A percentile compares a stretch with the other conserved stretches of the same genome.
Evolutionary conservation across 306 rosid genomes (phyloP).

Genomic region (Castanea mollissima): DNA sequence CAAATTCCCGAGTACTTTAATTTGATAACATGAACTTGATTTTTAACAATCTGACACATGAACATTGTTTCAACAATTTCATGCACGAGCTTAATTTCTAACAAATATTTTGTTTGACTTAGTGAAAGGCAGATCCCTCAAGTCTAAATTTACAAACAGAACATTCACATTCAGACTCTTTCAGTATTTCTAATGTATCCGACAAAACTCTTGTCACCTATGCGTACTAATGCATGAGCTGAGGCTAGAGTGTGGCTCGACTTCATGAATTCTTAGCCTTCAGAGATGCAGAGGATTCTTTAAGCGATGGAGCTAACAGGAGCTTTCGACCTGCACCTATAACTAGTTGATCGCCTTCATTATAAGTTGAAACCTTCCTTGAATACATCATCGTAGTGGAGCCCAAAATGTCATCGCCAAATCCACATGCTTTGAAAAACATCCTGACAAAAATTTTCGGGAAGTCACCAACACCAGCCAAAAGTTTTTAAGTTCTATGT

Average conservation of each 20-base stretch:
- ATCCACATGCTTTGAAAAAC: constrained; percentile 83
- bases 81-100: constrained; percentile 12
- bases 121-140: neutral
- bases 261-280: constrained; percentile 15
- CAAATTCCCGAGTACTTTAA: neutral
- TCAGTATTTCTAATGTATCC: neutral
- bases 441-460: constrained; percentile 37
- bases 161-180: neutral
- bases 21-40: constrained; percentile 10
- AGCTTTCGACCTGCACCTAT: constrained; percentile 48
- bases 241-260: constrained; percentile 8
- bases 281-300: constrained; percentile 18
- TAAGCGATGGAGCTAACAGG: constrained; percentile 50
- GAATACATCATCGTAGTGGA: constrained; percentile 81
- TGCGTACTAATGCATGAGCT: neutral
- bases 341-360: constrained; percentile 35
- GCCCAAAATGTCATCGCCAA: constrained; percentile 63
- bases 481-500: neutral
- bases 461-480: neutral
- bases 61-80: neutral
- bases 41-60: neutral
- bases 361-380: constrained; percentile 32
- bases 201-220: neutral
- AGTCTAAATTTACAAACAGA: neutral
- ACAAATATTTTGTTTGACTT: neutral